These are phyloP conservation scores for Chrysanthemum makinoi DNA, from an alignment of 129 eudicot genomes.

Conservation along the genomic window DNA sequence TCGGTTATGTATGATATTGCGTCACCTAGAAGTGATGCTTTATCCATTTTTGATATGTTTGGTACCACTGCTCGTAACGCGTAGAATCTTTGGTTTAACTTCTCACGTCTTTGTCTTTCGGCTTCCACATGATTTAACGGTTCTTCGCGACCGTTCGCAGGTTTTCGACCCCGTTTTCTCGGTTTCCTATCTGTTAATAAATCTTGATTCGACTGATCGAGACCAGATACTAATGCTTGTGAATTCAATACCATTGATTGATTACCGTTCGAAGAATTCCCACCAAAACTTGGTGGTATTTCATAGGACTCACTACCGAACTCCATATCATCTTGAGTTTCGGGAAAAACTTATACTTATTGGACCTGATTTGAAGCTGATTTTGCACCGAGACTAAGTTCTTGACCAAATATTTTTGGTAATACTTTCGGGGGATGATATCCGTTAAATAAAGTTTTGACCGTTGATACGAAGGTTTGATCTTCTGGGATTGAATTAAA, in stretches of 20 bases:
- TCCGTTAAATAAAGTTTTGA: constrained; percentile 55
- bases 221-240: constrained; percentile 34
- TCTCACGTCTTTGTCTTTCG: constrained; percentile 93
- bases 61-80: constrained; percentile 96
- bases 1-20: constrained; percentile 89
- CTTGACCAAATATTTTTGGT: constrained; percentile 83
- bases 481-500: constrained; percentile 67
- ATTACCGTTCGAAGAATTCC: constrained; percentile 37
- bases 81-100: constrained; percentile 87
- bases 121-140: constrained; percentile 95
- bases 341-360: constrained; percentile 66
- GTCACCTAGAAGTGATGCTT: constrained; percentile 91
- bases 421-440: constrained; percentile 46
- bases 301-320: constrained; percentile 57
- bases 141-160: constrained; percentile 93
- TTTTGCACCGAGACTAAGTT: constrained; percentile 51
- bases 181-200: constrained; percentile 50
- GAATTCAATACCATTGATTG: constrained; percentile 31
- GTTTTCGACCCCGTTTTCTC: constrained; percentile 88
- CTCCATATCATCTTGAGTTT: constrained; percentile 66
- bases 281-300: constrained; percentile 51
- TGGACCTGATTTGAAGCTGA: constrained; percentile 47
- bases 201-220: constrained; percentile 54
- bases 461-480: constrained; percentile 47
- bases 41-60: constrained; percentile 95